Evolutionary conservation across 2,329 filamentous ascomycete species (phyloP).

Genomic region (Colletotrichum truncatum): DNA sequence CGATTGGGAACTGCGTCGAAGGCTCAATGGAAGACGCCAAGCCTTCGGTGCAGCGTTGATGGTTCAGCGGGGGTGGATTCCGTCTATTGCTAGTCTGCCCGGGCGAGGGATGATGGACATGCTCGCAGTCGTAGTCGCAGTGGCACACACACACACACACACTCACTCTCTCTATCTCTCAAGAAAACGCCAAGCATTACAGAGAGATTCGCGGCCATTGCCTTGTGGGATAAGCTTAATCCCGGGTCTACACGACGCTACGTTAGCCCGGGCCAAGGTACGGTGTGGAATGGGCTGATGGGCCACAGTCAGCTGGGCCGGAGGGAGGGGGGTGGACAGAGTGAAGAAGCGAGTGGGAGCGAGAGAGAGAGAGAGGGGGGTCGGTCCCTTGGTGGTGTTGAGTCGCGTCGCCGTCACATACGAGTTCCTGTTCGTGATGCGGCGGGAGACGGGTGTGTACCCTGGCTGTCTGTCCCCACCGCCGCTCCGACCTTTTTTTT

Average conservation of each 20-base stretch:
- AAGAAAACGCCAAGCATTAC: neutral
- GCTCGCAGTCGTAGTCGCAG: neutral
- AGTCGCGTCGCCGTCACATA: no score
- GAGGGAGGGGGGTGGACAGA: no score
- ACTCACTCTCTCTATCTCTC: no score
- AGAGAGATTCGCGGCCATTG: neutral
- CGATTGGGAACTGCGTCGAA: neutral
- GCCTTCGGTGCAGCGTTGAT: constrained; percentile 6
- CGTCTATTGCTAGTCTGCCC: neutral
- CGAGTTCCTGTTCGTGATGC: neutral
- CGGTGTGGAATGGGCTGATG: neutral
- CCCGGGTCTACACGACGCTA: neutral
- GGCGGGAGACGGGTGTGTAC: no score
- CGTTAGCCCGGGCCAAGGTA: neutral
- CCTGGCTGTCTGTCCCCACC: no score
- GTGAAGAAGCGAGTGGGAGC: no score
- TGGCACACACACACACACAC: no score
- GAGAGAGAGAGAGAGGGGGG: no score
- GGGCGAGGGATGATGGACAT: no score
- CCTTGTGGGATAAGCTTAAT: constrained; percentile 6
- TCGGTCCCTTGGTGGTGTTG: no score
- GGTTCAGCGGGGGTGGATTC: neutral
- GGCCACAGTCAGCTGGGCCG: no score
- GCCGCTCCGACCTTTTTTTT: no score
- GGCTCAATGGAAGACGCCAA: constrained; percentile 9